Evolutionary conservation across 306 rosid genomes (phyloP).

Genomic region (Dalbergia cultrata): DNA sequence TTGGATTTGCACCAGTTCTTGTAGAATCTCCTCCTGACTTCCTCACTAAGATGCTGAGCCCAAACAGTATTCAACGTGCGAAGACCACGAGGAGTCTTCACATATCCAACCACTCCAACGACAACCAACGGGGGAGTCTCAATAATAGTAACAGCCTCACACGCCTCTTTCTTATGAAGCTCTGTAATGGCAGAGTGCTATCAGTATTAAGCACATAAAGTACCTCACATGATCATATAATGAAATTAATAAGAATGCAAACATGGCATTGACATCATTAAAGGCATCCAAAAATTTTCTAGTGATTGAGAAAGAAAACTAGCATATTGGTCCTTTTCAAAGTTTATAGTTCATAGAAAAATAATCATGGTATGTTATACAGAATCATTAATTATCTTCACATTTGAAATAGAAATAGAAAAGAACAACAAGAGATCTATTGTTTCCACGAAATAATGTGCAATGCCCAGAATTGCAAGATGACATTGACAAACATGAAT

Average conservation of each 20-base stretch:
- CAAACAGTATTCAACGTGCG: constrained; percentile 73
- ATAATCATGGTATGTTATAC: background rate
- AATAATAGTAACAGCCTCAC: constrained; percentile 83
- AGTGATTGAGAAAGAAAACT: background rate
- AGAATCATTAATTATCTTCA: background rate
- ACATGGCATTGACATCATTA: background rate
- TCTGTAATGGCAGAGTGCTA: constrained; percentile 49
- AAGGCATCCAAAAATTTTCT: background rate
- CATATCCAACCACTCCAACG: constrained; percentile 82
- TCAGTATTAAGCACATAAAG: background rate
- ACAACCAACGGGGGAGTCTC: constrained; percentile 83
- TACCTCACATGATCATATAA: background rate
- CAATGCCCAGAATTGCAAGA: background rate
- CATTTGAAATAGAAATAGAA: background rate
- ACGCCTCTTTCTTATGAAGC: constrained; percentile 86
- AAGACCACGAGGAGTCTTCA: constrained; percentile 74
- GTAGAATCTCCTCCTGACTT: constrained; percentile 73
- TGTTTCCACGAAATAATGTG: background rate
- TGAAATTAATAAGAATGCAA: no score
- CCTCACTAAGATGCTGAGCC: constrained; percentile 91
- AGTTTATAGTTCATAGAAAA: background rate
- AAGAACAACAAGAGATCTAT: background rate
- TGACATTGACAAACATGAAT: background rate
- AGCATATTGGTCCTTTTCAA: background rate
- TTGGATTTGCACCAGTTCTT: constrained; percentile 88